Conservation (phyloP, 805 yeast species). For the Citeromyces matritensis region DNA sequence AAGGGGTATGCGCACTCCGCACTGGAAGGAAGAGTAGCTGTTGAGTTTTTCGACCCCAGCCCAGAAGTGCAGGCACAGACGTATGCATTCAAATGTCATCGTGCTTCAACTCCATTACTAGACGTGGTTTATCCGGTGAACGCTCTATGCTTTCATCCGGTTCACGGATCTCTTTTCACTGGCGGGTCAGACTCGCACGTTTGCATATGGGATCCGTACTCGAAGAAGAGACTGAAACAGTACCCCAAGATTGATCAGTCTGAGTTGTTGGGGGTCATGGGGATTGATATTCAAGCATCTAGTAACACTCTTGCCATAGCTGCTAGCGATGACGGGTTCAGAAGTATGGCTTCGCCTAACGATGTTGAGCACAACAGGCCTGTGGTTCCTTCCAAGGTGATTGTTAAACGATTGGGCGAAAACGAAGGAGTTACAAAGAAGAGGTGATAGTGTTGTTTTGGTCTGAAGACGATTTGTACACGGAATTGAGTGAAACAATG, state of each 20-base stretch:
- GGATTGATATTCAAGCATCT: slow-evolving; percentile 11
- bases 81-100: slow-evolving; percentile 76
- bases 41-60: slow-evolving; percentile 47
- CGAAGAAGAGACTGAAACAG: slow-evolving; percentile 12
- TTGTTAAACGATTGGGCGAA: too few relatives aligned
- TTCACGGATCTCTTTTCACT: slow-evolving; percentile 21
- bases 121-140: slow-evolving; percentile 43
- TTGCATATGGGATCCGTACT: slow-evolving; percentile 15
- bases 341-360: slow-evolving; percentile 9
- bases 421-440: too few relatives aligned
- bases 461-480: too few relatives aligned
- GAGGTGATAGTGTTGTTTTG: too few relatives aligned
- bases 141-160: slow-evolving; percentile 28
- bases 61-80: slow-evolving; percentile 23
- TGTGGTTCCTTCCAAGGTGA: too few relatives aligned
- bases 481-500: too few relatives aligned
- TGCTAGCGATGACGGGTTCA: slow-evolving; percentile 26
- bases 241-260: slow-evolving; percentile 6
- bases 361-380: too few relatives aligned
- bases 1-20: slow-evolving; percentile 55
- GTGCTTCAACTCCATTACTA: slow-evolving; percentile 24
- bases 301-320: slow-evolving; percentile 16
- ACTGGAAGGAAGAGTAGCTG: slow-evolving; percentile 71
- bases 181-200: slow-evolving; percentile 14
- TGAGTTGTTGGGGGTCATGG: not conserved